Base-by-base conservation (phyloP, 352 stramenopile genomes). In the Phytopythium helicoides region DNA sequence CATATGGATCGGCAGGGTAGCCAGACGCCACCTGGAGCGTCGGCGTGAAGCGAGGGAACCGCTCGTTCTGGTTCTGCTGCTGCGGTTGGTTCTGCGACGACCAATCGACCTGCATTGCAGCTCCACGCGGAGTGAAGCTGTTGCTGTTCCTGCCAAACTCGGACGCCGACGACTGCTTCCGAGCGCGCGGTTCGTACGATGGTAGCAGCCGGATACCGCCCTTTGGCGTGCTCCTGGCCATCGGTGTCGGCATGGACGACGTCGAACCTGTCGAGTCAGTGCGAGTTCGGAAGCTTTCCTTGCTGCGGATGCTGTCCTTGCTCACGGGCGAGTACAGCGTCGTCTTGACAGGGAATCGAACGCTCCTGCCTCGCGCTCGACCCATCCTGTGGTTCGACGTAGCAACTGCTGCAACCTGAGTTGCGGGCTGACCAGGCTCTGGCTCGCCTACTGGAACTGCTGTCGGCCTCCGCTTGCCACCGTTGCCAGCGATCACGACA, bases 401-500 rank as follows among this genome's bases (percentile, higher is more conserved):
- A 33, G 28, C 28, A 33, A 9, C 28, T 10, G 28, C 28, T 5
- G 28, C 5, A 9, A 33, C 28, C 9, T 33, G 28, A 5, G 28
- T 33, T 33, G 28, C 9, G 5, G 28, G 28, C 28, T 33, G 5
- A 10, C 28, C 28, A 33, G 28, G 5, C 28, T 33, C 28, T 33
- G 28, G 28, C 28, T 33, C 28, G 28, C 5, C 28, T 9, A 33
- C 16, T 16, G 21, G n/a, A 6, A 47, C 6, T 12, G 22, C 23
- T 5, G 22, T 34, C 4, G 41, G 19, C 22, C 33, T 23, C 5
- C 41, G 41, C 1, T 18, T 18, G 41, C 41, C 41, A 28, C 47
- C 53, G 3, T 48, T 51, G 26, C 56, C 48, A 8, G 58, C 58
- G 15, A 49, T 41, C 12, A 66, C 39, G 22, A 61, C 58, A 48